Evolutionary conservation across 805 yeast species (phyloP), one percentile per base, ranked within the genome.

Genomic region (Wickerhamiella shivajii): DNA sequence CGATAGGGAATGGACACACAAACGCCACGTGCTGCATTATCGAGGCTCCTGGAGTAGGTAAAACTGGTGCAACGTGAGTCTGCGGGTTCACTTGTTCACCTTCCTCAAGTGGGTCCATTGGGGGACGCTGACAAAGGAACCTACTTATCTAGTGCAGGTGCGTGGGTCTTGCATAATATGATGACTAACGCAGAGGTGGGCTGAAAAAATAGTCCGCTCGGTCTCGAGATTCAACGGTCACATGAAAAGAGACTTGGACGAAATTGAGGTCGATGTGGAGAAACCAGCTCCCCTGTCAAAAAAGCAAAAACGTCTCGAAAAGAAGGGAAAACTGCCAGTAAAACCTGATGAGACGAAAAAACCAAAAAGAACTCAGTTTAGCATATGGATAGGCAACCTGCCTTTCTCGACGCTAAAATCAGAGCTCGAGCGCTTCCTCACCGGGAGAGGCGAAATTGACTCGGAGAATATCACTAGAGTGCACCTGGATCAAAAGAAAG

Each of bases 371-470:
- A 39, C 51, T 4, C 50, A 49, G 11, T 46, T 30, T 49, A 92
- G 92, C 28, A 90, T 84, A 22, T 90, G 98, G 98, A 69, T 90
- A 29, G 98, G 98, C 27, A 90, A 90, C 52, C 57, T 90, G 42
- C 66, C 94, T 0, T 90, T 77, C 48, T 90, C 80, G 33, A 81
- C 95, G 4, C 64, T 74, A 0, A 72, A 67, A 45, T 87, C 77
- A 22, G 92, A 84, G 42, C 50, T 90, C 21, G 59, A 60, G 10
- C 64, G 73, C 34, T 83, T 77, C 43, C 55, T 90, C 6, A 76
- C 49, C 18, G 33, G 21, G 11, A 37, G 39, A 11, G 25, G 25
- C n/a, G 27, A 37, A 11, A 38, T 38, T 5, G 52, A 50, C n/a
- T 59, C 51, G 15, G 57, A 55, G 1, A 81, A 77, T 41, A 73